Evolutionary conservation across 1,284 basidiomycete species (phyloP).

Genomic region (Lentinula novae-zelandiae): DNA sequence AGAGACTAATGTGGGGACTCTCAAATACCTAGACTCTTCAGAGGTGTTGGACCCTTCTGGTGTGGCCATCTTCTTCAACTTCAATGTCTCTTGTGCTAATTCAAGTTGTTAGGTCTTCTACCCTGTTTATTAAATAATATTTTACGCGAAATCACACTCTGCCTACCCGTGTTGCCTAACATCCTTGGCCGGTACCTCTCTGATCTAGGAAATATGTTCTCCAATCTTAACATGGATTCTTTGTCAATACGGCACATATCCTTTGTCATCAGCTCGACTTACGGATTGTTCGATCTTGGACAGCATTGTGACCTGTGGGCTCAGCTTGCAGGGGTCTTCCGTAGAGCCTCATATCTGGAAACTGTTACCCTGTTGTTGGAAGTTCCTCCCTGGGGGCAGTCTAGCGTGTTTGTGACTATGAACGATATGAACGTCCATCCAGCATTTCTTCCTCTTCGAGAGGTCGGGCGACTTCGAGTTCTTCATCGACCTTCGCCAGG

Average conservation of each 20-base stretch:
- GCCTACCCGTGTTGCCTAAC: background rate
- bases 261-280: background rate
- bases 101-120: background rate
- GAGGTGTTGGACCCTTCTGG: background rate
- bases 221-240: background rate
- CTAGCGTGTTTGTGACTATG: background rate
- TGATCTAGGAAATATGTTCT: background rate
- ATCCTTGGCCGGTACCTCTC: background rate
- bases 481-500: background rate
- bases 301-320: slow-evolving; percentile 3
- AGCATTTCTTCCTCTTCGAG: background rate
- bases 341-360: background rate
- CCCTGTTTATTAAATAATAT: background rate
- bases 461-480: background rate
- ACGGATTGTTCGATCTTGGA: background rate
- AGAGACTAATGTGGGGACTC: background rate
- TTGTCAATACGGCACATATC: background rate
- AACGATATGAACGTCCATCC: background rate
- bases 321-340: background rate
- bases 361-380: background rate
- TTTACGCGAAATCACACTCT: background rate
- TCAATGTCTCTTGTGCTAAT: background rate
- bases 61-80: background rate
- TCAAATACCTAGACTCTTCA: background rate
- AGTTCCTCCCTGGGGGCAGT: background rate